phyloP scores from a whole-genome alignment of 2,329 filamentous ascomycete species.

The Fonsecaea pugnacius region DNA sequence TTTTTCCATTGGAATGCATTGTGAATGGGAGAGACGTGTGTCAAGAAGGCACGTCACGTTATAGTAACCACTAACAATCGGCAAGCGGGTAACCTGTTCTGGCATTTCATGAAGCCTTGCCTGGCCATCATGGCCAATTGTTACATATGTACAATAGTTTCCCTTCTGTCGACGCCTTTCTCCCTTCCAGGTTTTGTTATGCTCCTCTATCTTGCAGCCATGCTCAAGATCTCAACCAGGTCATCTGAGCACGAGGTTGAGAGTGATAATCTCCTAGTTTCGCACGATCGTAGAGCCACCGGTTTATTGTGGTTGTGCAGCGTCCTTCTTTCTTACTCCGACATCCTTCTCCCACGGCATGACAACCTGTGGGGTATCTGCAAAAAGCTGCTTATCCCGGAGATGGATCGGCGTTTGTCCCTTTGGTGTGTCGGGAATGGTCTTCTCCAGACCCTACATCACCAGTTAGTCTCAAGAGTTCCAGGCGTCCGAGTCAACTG shows the following conservation, averaged over 20 bases:
- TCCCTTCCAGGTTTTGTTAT: background rate
- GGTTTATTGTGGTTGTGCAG: constrained; percentile 20
- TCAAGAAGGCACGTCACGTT: background rate
- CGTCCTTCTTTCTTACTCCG: constrained; percentile 33
- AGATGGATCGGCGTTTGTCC: constrained; percentile 75
- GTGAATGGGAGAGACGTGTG: background rate
- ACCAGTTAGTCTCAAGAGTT: background rate
- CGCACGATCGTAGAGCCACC: background rate
- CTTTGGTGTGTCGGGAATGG: constrained; percentile 73
- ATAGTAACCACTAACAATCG: background rate
- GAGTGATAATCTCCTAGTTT: background rate
- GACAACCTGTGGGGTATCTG: constrained; percentile 38
- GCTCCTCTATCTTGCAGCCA: background rate
- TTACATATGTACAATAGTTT: constrained; percentile 22
- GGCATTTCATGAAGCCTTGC: constrained; percentile 7
- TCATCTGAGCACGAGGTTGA: background rate
- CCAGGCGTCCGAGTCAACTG: background rate
- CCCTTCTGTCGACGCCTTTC: background rate
- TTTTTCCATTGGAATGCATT: background rate
- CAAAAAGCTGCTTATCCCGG: constrained; percentile 58
- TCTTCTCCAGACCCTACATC: constrained; percentile 76
- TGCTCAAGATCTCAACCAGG: background rate
- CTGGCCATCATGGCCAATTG: constrained; percentile 8
- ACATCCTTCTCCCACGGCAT: constrained; percentile 37
- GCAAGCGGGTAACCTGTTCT: background rate